These are phyloP conservation scores for Cladorrhinum sp. DNA, from an alignment of 2,329 filamentous ascomycete species.

Conservation along the genomic window DNA sequence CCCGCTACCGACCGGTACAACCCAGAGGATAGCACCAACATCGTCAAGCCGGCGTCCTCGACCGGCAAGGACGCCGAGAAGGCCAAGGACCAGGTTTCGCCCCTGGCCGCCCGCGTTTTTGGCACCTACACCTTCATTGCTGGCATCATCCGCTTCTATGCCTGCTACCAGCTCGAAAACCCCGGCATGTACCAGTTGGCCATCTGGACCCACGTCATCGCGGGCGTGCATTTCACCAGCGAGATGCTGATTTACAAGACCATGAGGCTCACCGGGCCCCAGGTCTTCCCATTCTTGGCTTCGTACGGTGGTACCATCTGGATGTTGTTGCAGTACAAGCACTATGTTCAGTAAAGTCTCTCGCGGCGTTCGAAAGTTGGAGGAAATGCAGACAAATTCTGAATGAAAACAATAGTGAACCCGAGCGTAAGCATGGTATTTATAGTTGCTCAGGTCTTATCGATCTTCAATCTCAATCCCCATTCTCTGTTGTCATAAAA, in stretches of 20 bases:
- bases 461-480: slow-evolving; percentile 15
- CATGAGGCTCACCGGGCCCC: slow-evolving; percentile 59
- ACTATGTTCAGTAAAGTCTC: slow-evolving; percentile 56
- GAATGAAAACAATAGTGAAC: background rate
- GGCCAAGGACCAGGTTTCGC: slow-evolving; percentile 62
- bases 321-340: slow-evolving; percentile 65
- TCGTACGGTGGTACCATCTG: slow-evolving; percentile 47
- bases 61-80: slow-evolving; percentile 44
- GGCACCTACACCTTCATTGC: slow-evolving; percentile 85
- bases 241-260: slow-evolving; percentile 81
- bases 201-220: slow-evolving; percentile 77
- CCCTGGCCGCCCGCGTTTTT: slow-evolving; percentile 75
- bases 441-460: background rate
- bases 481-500: background rate
- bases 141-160: slow-evolving; percentile 74
- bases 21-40: slow-evolving; percentile 52
- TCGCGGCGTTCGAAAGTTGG: background rate
- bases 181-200: slow-evolving; percentile 74
- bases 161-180: slow-evolving; percentile 75
- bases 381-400: background rate
- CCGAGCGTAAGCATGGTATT: background rate
- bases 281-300: slow-evolving; percentile 54
- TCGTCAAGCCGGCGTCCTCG: slow-evolving; percentile 46
- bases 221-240: slow-evolving; percentile 71
- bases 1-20: slow-evolving; percentile 42